A percentile compares a stretch with the other conserved stretches of the same genome.
phyloP scores from a whole-genome alignment of 495 filamentous ascomycete genomes.

The Lophium mytilinum region DNA sequence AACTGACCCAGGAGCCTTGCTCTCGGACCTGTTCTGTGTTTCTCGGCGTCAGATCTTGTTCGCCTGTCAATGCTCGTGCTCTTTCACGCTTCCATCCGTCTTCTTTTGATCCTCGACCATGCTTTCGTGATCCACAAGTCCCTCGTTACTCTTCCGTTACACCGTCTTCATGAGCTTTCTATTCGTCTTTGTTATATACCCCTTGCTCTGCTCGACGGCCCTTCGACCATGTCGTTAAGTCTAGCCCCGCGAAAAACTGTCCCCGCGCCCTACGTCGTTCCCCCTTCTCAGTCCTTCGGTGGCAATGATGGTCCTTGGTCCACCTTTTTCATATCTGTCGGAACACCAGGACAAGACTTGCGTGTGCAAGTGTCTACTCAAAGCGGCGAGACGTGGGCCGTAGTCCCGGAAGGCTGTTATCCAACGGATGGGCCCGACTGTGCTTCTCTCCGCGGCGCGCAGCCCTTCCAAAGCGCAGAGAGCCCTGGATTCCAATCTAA shows the following conservation, averaged over 20 bases:
- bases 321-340: conserved; percentile 22
- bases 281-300: conserved; percentile 20
- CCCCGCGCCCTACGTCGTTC: conserved; percentile 21
- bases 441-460: conserved; percentile 11
- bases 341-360: conserved; percentile 24
- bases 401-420: conserved; percentile 18
- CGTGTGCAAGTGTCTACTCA: conserved; percentile 22
- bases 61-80: no score
- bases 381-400: conserved; percentile 15
- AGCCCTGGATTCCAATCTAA: conserved; percentile 22
- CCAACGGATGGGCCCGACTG: conserved; percentile 16
- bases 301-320: conserved; percentile 26
- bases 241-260: conserved; percentile 7
- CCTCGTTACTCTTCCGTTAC: no score
- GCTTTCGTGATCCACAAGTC: no score
- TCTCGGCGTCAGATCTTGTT: no score
- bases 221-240: conserved; percentile 1
- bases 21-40: no score
- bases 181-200: no score
- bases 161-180: no score
- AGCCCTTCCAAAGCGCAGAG: conserved; percentile 13
- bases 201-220: no score
- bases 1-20: no score
- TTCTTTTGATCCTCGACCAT: no score
- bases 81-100: no score